A percentile compares a stretch with the other conserved stretches of the same genome.
These are phyloP conservation scores for Chiua virens DNA, from an alignment of 768 basidiomycete genomes.

Conservation along the genomic window DNA sequence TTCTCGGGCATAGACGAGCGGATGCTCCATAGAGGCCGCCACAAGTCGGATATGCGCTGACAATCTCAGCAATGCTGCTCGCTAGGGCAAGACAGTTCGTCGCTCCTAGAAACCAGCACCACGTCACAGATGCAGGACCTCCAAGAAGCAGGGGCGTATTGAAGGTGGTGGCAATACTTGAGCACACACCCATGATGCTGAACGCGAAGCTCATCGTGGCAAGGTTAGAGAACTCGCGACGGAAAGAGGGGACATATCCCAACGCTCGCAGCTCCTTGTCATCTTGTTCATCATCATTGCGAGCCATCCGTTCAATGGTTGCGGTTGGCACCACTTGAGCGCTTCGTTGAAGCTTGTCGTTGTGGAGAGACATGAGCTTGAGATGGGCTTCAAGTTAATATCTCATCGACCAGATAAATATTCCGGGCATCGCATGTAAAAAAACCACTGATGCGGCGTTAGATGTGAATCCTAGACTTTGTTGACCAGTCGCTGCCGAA, in stretches of 20 bases:
- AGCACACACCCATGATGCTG: slow-evolving; percentile 38
- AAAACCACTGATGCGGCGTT: too few relatives aligned
- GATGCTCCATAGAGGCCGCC: slow-evolving; percentile 65
- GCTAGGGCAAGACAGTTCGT: slow-evolving; percentile 30
- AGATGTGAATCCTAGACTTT: too few relatives aligned
- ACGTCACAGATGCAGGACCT: slow-evolving; percentile 37
- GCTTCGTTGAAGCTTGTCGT: too few relatives aligned
- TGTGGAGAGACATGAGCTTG: too few relatives aligned
- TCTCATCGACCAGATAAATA: too few relatives aligned
- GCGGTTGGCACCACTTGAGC: too few relatives aligned
- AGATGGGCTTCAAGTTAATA: too few relatives aligned
- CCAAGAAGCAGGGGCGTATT: slow-evolving; percentile 38
- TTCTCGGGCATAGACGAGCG: slow-evolving; percentile 66
- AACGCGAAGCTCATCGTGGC: slow-evolving; percentile 35
- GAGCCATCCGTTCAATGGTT: too few relatives aligned
- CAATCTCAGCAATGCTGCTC: slow-evolving; percentile 31
- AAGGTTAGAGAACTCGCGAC: slow-evolving; percentile 44
- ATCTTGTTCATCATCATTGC: slow-evolving; percentile 6
- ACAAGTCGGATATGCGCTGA: slow-evolving; percentile 33
- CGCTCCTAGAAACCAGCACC: slow-evolving; percentile 36
- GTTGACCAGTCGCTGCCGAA: too few relatives aligned
- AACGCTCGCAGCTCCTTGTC: slow-evolving; percentile 26
- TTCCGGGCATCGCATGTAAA: too few relatives aligned
- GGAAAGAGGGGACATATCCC: slow-evolving; percentile 36
- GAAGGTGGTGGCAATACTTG: slow-evolving; percentile 38